phyloP scores from a whole-genome alignment of 208 protist genomes.

The Ichthyophonus hoferi region DNA sequence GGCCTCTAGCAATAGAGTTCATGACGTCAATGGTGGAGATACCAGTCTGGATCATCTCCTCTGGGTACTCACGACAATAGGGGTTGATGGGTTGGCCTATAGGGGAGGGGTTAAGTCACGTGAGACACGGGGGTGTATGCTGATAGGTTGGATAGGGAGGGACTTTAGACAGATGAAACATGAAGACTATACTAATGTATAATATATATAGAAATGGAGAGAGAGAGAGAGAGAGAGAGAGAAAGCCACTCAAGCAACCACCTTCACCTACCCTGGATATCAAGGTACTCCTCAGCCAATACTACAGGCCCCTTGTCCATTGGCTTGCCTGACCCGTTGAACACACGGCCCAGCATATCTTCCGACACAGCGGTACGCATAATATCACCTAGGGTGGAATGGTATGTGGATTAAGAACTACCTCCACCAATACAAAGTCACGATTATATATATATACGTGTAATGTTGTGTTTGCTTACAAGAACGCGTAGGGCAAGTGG shows the following conservation, averaged over 20 bases:
- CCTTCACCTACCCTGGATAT: slow-evolving; percentile 96
- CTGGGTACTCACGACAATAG: slow-evolving; percentile 93
- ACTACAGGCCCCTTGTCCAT: slow-evolving; percentile 96
- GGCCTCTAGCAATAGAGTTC: slow-evolving; percentile 98
- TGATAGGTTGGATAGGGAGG: background rate
- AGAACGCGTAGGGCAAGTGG: no score
- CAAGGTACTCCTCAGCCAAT: slow-evolving; percentile 95
- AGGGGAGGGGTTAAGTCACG: background rate
- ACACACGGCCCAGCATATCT: slow-evolving; percentile 99
- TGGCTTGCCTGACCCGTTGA: slow-evolving; percentile 98
- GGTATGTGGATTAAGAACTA: no score
- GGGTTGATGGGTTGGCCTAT: slow-evolving; percentile 98
- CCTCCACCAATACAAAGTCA: no score
- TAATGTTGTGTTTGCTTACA: no score
- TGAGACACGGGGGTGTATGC: background rate
- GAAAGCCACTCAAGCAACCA: no score
- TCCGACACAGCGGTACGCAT: slow-evolving; percentile 95
- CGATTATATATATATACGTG: no score
- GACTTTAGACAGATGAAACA: no score
- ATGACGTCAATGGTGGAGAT: slow-evolving; percentile 99
- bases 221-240: background rate
- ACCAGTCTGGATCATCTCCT: slow-evolving; percentile 99
- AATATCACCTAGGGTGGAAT: slow-evolving; percentile 82
- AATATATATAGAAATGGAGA: background rate
- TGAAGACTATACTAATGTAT: slow-evolving; percentile 20